Percentiles rank a stretch among this genome's conserved stretches.
Evolutionary conservation across 2,329 filamentous ascomycete genomes (phyloP).

Genomic region (Hypoxylon sp.): DNA sequence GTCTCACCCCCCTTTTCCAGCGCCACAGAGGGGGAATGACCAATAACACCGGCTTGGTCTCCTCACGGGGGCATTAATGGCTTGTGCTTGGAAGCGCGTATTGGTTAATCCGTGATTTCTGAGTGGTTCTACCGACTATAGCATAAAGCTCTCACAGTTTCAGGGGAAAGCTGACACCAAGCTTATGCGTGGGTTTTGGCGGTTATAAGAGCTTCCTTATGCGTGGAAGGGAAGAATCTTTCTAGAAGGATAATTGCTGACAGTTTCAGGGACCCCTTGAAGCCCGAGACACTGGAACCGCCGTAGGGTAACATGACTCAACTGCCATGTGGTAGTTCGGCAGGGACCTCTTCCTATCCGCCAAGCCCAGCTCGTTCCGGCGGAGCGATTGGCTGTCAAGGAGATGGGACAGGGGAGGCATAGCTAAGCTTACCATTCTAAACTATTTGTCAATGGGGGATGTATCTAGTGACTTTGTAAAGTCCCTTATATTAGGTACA

Average conservation of each 20-base stretch:
- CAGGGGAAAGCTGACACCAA: constrained; percentile 3
- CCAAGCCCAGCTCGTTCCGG: constrained; percentile 3
- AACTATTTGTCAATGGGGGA: constrained; percentile 24
- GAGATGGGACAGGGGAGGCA: constrained; percentile 8
- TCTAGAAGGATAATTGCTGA: constrained; percentile 4
- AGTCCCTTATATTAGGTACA: not conserved
- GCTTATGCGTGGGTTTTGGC: constrained; percentile 1
- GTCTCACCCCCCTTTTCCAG: constrained; percentile 3
- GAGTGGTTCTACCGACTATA: not conserved
- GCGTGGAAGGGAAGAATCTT: constrained; percentile 8
- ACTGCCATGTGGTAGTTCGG: constrained; percentile 14
- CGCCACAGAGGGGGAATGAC: not conserved
- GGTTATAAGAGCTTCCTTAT: not conserved
- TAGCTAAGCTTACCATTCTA: constrained; percentile 16
- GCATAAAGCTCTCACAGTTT: constrained; percentile 1
- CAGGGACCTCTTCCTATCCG: constrained; percentile 16
- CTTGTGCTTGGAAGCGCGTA: not conserved
- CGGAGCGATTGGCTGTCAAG: constrained; percentile 4
- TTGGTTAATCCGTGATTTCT: not conserved
- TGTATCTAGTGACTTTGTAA: not conserved
- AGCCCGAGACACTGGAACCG: constrained; percentile 7
- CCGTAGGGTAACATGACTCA: constrained; percentile 1
- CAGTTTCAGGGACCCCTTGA: not conserved
- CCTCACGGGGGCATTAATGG: not conserved
- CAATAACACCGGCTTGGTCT: not conserved